phyloP scores from a whole-genome alignment of 2,329 filamentous ascomycete species.

The Rugonectria rugulosa region DNA sequence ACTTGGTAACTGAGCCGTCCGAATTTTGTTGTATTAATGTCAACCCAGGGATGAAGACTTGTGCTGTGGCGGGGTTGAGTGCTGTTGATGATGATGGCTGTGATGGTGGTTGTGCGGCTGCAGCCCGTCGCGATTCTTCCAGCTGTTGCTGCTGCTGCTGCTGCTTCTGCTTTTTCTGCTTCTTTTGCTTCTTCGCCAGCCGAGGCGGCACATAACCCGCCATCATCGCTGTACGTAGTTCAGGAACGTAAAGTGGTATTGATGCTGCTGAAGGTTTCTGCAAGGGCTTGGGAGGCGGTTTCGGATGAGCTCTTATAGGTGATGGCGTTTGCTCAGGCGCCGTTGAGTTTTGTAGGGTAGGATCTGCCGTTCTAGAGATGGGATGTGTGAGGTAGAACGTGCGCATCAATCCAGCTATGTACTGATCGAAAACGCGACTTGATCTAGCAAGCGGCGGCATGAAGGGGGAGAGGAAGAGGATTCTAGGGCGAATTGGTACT shows the following conservation, averaged over 20 bases:
- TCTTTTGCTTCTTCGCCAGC: not conserved
- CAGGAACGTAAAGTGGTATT: not conserved
- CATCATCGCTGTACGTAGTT: not conserved
- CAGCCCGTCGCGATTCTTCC: too few species aligned
- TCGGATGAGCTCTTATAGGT: not conserved
- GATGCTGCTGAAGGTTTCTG: too few species aligned
- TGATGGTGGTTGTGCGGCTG: not conserved
- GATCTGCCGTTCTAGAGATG: not conserved
- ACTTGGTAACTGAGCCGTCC: not conserved
- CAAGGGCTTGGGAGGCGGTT: not conserved
- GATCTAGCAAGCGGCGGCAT: slow-evolving; percentile 9
- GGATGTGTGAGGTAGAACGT: not conserved
- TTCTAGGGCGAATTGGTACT: not conserved
- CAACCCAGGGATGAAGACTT: slow-evolving; percentile 3
- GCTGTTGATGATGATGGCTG: too few species aligned
- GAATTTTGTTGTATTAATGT: not conserved
- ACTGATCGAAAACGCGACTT: slow-evolving; percentile 3
- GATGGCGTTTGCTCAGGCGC: not conserved
- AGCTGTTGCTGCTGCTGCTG: not conserved
- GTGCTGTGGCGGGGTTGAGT: not conserved
- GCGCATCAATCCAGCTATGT: slow-evolving; percentile 5
- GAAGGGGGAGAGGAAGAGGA: not conserved
- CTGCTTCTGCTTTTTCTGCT: not conserved
- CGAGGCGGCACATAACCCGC: not conserved
- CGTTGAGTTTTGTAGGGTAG: not conserved